Conservation (phyloP, 2,329 filamentous ascomycete genomes). For the Chalaropsis thielavioides region DNA sequence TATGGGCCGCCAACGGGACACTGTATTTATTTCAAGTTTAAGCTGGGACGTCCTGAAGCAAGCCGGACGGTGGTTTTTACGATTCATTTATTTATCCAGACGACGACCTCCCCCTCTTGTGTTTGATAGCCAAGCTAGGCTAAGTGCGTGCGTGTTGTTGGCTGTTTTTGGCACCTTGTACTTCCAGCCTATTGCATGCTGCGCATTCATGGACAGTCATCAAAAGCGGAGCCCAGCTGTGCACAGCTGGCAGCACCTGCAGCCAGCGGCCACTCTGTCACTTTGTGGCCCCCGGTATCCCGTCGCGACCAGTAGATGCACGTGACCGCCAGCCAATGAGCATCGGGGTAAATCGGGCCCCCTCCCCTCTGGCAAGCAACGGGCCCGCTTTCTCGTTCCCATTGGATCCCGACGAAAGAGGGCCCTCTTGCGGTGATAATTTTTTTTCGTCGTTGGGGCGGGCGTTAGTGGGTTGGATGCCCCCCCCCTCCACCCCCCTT, state of each 20-base stretch:
- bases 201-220: conserved; percentile 17
- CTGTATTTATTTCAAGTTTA: no score
- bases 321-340: conserved; percentile 19
- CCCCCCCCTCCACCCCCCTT: no score
- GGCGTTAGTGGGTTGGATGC: not conserved
- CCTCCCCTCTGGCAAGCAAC: conserved; percentile 3
- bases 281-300: not conserved
- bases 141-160: no score
- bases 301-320: not conserved
- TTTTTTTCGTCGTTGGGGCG: conserved; percentile 2
- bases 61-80: no score
- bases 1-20: no score
- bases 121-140: not conserved
- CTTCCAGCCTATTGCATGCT: conserved; percentile 16
- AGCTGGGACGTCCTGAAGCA: no score
- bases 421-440: no score
- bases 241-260: conserved; percentile 4
- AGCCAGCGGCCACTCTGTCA: not conserved
- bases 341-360: conserved; percentile 20
- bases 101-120: no score
- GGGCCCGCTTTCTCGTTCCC: conserved; percentile 12
- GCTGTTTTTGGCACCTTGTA: not conserved
- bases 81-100: not conserved
- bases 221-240: not conserved
- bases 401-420: conserved; percentile 17